Evolutionary conservation across 345 rosid genomes (phyloP), one percentile per base, ranked within the genome.

Genomic region (Erodium maritimum): DNA sequence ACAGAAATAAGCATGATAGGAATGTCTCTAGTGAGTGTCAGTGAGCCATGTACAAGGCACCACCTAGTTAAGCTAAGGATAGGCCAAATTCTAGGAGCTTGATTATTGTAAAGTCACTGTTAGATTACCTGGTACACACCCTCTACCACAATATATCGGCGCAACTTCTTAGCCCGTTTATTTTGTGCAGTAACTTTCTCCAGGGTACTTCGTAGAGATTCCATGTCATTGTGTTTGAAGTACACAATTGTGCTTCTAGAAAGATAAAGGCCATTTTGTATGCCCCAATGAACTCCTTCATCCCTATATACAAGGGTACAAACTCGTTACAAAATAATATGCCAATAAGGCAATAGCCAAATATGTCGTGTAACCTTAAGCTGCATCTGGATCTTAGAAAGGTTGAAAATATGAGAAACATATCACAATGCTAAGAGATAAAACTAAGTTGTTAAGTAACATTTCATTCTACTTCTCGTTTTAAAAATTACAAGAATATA

Each of bases 171-270:
- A 48, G 90, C 84, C 23, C 95, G 86, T 66, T 79, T 76, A 60
- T 82, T 85, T 72, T 79, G 77, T 16, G 68, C 70, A 29, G 88
- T 87, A 65, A 87, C 72, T 72, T 75, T 85, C 69, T 85, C 90
- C 24, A 94, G 73, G 3, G 85, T 78, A 42, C 57, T 76, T 50
- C 64, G 71, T 23, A 93, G 75, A 64, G 99, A 93, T 52, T 80
- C 82, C 88, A 90, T 90, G 72, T 93, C 97, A 80, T 93, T 93
- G 82, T 93, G 97, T 80, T 90, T 89, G 74, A 93, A 93, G 69
- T 83, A 80, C 34, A 81, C 86, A 61, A 93, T 74, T 19, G 97
- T 93, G 70, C 99, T 85, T 69, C 95, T 80, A 14, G 99, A 93
- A 66, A 93, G 96, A 70, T 89, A 77, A 53, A 93, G 88, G 45